Conservation (phyloP, 192 early-diverging fungal genomes). For the Backusella parvicylindrica region DNA sequence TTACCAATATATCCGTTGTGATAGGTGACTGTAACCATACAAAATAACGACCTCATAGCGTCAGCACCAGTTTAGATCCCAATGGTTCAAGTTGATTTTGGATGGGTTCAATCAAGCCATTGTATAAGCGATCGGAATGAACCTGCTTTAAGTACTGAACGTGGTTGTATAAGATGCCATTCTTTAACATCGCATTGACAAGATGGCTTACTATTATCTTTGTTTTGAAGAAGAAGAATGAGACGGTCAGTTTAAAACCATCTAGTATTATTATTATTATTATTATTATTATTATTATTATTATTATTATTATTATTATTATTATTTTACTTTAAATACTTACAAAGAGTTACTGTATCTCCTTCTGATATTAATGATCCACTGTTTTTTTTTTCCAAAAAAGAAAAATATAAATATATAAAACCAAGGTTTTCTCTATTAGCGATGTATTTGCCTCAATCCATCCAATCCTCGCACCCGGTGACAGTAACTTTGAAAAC, state of each 20-base stretch:
- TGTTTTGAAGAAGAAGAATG: too few relatives aligned
- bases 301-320: too few relatives aligned
- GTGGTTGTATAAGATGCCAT: slow-evolving; percentile 3
- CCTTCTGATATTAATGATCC: slow-evolving; percentile 30
- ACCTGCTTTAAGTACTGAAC: not conserved
- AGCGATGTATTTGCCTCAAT: slow-evolving; percentile 9
- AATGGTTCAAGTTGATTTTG: slow-evolving; percentile 16
- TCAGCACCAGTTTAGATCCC: slow-evolving; percentile 11
- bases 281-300: too few relatives aligned
- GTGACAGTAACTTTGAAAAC: slow-evolving; percentile 33
- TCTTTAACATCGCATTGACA: slow-evolving; percentile 5
- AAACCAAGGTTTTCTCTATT: not conserved
- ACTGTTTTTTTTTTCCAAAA: slow-evolving; percentile 10
- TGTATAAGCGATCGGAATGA: not conserved
- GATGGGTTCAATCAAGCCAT: slow-evolving; percentile 18
- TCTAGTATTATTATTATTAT: too few relatives aligned
- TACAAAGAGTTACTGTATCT: slow-evolving; percentile 22
- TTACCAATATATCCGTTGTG: not conserved
- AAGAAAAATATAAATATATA: not conserved
- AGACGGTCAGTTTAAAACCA: too few relatives aligned
- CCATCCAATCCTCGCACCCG: slow-evolving; percentile 30
- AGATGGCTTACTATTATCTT: slow-evolving; percentile 16
- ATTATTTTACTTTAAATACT: too few relatives aligned
- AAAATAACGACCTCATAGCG: slow-evolving; percentile 31
- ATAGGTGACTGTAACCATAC: slow-evolving; percentile 30